Evolutionary conservation across 371 early-diverging fungal genomes (phyloP), one percentile per base, ranked within the genome.

Genomic region (Dentiscutata heterogama): DNA sequence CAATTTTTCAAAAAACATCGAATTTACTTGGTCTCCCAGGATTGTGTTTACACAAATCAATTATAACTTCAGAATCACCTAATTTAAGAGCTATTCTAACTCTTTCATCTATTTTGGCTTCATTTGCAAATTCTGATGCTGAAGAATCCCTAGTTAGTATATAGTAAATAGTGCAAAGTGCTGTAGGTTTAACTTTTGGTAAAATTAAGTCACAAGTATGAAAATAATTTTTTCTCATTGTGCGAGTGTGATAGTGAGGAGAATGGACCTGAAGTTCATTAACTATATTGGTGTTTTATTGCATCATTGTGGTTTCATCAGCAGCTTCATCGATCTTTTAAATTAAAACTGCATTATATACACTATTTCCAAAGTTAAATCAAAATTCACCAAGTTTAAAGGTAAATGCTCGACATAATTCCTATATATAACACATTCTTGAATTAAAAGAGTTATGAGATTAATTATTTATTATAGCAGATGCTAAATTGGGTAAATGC

Each of bases 221-320:
- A 27, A 27, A 29, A 29, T 63, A 63, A 63, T 25, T 63, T 63
- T 27, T 63, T 63, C 29, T 22, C 63, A 63, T 63, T 63, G 63
- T 8, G 11, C 29, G 2, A 3, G 25, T 63, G 25, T 63, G 63
- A 63, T 63, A 63, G 22, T 25, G 25, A 61, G 22, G 60, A 18
- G 20, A 18, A 13, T 58, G 6, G 5, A 2, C 60, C 20, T 58
- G 60, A 18, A 60, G 27, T 63, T 63, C 7, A 29, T 29, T 63
- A 22, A 63, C 63, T 27, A 63, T 63, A 63, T 25, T 22, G 14
- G 63, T 63, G 14, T 63, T 63, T 63, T 25, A 2, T 25, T 63
- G 25, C 14, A 63, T 22, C 7, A 29, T 63, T 14, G 0, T 63
- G 13, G 29, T 63, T 63, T 63, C 63, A 63, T 63, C 63, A 22